Evolutionary conservation across 2,329 filamentous ascomycete genomes (phyloP).

Genomic region (Pseudovirgaria hyperparasitica): DNA sequence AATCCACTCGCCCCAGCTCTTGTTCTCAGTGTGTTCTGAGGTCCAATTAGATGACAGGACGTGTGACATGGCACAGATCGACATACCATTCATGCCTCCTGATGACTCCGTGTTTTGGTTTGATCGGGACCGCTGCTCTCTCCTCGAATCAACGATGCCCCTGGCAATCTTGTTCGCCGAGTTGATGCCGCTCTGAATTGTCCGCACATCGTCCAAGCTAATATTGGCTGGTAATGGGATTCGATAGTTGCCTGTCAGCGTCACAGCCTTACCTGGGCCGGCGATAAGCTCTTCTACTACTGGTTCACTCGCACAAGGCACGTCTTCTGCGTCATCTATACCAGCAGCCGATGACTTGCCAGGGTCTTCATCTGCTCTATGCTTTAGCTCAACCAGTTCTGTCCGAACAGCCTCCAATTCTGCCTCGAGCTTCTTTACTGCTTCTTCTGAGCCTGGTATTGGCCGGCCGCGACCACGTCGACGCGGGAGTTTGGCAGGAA

Average conservation of each 20-base stretch:
- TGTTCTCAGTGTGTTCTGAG: neutral
- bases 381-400: conserved; percentile 11
- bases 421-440: conserved; percentile 17
- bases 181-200: conserved; percentile 19
- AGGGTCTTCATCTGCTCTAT: conserved; percentile 8
- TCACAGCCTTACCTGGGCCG: conserved; percentile 16
- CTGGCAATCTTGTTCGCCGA: conserved; percentile 21
- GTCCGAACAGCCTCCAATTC: conserved; percentile 19
- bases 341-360: conserved; percentile 17
- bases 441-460: conserved; percentile 16
- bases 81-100: neutral
- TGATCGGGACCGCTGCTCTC: conserved; percentile 10
- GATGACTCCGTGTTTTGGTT: conserved; percentile 1
- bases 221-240: conserved; percentile 22
- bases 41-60: neutral
- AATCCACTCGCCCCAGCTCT: conserved; percentile 24
- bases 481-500: conserved; percentile 5
- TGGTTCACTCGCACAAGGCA: neutral
- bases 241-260: conserved; percentile 20
- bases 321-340: neutral
- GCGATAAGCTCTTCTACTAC: neutral
- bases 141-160: conserved; percentile 17
- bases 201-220: conserved; percentile 18
- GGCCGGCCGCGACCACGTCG: conserved; percentile 3
- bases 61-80: too few species aligned